These are phyloP conservation scores for Leptomonas pyrrhocoris DNA, from an alignment of 208 protist genomes.

Conservation along the genomic window DNA sequence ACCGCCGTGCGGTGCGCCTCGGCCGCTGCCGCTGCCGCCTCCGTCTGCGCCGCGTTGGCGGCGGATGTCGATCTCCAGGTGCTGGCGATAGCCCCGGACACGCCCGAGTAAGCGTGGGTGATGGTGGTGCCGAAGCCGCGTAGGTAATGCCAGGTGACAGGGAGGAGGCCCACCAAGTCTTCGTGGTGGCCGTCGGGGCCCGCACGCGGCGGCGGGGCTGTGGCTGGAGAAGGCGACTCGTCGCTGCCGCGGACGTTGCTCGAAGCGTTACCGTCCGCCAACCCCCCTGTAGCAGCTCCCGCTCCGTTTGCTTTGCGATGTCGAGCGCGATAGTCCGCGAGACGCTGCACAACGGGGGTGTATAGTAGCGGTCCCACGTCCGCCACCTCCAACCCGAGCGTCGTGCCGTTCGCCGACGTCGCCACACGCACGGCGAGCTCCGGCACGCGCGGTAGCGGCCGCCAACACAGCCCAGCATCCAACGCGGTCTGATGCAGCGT, in stretches of 20 bases:
- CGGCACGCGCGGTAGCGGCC: constrained; percentile 40
- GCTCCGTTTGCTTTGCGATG: background rate
- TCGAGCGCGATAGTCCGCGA: constrained; percentile 8
- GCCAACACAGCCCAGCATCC: constrained; percentile 60
- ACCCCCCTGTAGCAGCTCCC: background rate
- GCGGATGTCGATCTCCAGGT: background rate
- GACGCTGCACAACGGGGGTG: constrained; percentile 17
- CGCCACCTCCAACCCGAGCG: constrained; percentile 49
- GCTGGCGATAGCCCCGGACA: constrained; percentile 11
- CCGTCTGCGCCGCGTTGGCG: background rate
- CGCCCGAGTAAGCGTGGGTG: constrained; percentile 16
- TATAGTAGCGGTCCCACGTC: constrained; percentile 48
- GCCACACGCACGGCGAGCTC: constrained; percentile 44
- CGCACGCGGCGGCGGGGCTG: background rate
- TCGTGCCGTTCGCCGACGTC: constrained; percentile 49
- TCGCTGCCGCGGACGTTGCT: too few species aligned
- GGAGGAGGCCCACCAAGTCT: constrained; percentile 28
- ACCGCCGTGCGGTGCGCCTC: background rate
- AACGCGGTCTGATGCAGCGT: constrained; percentile 76
- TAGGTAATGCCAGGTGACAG: constrained; percentile 34
- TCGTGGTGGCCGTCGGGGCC: background rate
- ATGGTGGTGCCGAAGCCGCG: constrained; percentile 19
- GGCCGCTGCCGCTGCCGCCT: background rate
- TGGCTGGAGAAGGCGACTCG: background rate
- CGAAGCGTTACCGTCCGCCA: too few species aligned